Evolutionary conservation across 2,329 filamentous ascomycete genomes (phyloP).

Genomic region (Ophiostoma pallidulum): DNA sequence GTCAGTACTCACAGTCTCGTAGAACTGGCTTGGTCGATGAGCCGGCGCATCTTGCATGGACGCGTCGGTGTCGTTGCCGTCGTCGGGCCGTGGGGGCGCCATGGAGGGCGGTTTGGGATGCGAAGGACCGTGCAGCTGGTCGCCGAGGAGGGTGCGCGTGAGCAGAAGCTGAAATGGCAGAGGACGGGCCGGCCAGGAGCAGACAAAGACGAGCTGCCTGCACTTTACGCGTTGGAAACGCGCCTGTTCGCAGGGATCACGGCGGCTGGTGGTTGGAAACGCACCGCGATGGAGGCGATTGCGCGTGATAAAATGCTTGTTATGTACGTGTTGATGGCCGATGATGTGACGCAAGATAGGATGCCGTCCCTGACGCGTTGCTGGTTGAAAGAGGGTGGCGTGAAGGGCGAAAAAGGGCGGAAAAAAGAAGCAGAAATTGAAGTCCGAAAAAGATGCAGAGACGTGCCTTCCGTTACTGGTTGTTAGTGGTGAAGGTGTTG

Average conservation of each 20-base stretch:
- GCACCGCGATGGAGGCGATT: slow-evolving; percentile 5
- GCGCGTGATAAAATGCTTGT: not conserved
- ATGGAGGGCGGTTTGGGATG: not conserved
- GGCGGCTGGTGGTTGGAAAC: not conserved
- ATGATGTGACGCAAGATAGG: not conserved
- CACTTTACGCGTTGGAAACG: slow-evolving; percentile 17
- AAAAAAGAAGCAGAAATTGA: slow-evolving; percentile 1
- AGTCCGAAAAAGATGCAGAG: slow-evolving; percentile 2
- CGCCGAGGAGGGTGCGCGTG: not conserved
- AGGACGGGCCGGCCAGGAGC: not conserved
- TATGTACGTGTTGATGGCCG: not conserved
- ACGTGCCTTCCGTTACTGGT: slow-evolving; percentile 1
- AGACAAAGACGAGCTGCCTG: not conserved
- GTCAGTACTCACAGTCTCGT: slow-evolving; percentile 39
- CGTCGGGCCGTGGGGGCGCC: slow-evolving; percentile 21
- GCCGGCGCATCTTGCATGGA: slow-evolving; percentile 54
- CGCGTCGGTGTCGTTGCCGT: slow-evolving; percentile 49
- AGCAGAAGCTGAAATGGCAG: not conserved
- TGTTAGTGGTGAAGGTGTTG: not conserved
- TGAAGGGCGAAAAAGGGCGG: not conserved
- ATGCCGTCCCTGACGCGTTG: not conserved
- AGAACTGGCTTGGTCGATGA: slow-evolving; percentile 26
- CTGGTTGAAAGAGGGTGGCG: slow-evolving; percentile 4
- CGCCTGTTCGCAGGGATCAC: slow-evolving; percentile 5
- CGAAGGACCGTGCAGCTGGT: not conserved